Conservation (phyloP, 345 rosid genomes). For the Lumnitzera littorea region DNA sequence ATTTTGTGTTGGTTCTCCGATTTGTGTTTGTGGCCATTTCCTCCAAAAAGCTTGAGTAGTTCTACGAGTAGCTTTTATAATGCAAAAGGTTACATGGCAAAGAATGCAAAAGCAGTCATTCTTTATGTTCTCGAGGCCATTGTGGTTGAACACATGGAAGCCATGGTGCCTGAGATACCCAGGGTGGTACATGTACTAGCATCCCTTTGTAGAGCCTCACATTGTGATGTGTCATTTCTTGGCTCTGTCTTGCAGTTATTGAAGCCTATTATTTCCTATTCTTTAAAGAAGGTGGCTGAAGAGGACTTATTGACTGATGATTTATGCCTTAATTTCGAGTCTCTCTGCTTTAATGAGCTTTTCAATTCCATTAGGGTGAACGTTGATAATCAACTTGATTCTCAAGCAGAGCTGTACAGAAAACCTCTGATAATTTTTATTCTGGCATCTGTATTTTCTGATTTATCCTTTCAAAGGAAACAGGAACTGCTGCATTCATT, state of each 20-base stretch:
- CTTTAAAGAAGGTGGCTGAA: slow-evolving; percentile 43
- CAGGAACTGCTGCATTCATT: slow-evolving; percentile 51
- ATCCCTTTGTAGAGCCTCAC: slow-evolving; percentile 53
- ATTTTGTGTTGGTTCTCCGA: slow-evolving; percentile 84
- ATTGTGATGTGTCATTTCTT: slow-evolving; percentile 63
- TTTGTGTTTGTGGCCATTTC: slow-evolving; percentile 57
- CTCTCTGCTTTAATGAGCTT: slow-evolving; percentile 69
- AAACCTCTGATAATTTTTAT: slow-evolving; percentile 49
- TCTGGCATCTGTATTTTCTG: slow-evolving; percentile 51
- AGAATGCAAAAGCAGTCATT: slow-evolving; percentile 69
- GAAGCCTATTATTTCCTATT: slow-evolving; percentile 69
- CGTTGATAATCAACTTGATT: slow-evolving; percentile 25
- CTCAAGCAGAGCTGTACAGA: slow-evolving; percentile 26
- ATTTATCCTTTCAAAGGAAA: slow-evolving; percentile 47
- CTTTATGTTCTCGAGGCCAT: slow-evolving; percentile 69
- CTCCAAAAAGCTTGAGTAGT: slow-evolving; percentile 16
- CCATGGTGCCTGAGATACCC: slow-evolving; percentile 76
- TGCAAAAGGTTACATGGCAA: slow-evolving; percentile 57
- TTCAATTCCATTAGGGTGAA: slow-evolving; percentile 35
- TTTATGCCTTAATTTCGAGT: slow-evolving; percentile 59
- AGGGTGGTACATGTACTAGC: slow-evolving; percentile 62
- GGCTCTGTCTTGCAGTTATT: slow-evolving; percentile 42
- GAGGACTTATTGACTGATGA: slow-evolving; percentile 44
- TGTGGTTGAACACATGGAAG: slow-evolving; percentile 67
- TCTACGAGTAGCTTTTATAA: slow-evolving; percentile 21